Conservation (phyloP, 2,329 filamentous ascomycete species). For the Calonectria pseudoreteaudii region DNA sequence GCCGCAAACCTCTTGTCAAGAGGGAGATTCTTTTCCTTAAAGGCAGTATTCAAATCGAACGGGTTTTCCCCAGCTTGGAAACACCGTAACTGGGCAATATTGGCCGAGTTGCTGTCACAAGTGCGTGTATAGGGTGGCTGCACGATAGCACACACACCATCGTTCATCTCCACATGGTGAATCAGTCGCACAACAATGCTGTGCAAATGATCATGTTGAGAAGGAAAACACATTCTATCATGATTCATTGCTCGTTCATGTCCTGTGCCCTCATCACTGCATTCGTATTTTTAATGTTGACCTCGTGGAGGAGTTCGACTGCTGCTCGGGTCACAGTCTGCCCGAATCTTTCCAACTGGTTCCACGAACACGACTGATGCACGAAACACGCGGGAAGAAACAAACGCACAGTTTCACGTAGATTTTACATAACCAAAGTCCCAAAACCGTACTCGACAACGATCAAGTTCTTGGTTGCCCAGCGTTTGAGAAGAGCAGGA, state of each 20-base stretch:
- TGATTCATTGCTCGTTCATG: not conserved
- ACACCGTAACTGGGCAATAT: conserved; percentile 2
- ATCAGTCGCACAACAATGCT: not conserved
- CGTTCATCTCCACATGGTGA: not conserved
- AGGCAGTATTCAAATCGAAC: not conserved
- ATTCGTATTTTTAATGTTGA: not conserved
- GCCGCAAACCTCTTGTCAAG: not conserved
- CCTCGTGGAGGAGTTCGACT: not conserved
- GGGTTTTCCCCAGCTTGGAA: not conserved
- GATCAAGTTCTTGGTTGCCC: too few species aligned
- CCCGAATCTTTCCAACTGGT: not conserved
- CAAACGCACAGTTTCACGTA: not conserved
- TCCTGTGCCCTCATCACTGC: not conserved
- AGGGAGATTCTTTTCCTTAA: too few species aligned
- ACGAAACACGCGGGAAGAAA: not conserved
- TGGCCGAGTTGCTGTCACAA: conserved; percentile 2
- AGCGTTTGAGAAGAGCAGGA: not conserved
- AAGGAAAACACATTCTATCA: not conserved
- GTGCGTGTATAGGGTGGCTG: conserved; percentile 4
- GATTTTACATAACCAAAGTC: not conserved
- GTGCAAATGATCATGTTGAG: not conserved
- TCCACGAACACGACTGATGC: too few species aligned
- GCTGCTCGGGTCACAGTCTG: not conserved
- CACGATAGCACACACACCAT: not conserved
- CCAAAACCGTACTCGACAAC: not conserved